Conservation (phyloP, 352 stramenopile species). For the Saprolegnia diclina region DNA sequence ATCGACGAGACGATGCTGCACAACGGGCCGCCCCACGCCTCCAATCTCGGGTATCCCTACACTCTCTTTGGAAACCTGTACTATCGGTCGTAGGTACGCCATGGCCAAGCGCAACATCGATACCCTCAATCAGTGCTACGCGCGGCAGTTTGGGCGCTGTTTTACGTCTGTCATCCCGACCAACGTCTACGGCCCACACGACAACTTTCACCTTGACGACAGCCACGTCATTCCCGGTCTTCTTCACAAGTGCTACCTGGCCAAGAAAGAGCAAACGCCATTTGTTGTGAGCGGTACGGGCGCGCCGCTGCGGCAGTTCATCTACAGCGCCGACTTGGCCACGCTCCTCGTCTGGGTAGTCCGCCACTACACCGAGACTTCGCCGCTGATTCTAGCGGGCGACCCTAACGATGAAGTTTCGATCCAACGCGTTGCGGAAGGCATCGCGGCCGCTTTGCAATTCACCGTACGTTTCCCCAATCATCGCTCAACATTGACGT, state of each 20-base stretch:
- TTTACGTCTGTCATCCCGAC: conserved; percentile 99
- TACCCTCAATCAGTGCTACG: conserved; percentile 95
- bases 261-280: conserved; percentile 83
- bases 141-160: conserved; percentile 93
- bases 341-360: conserved; percentile 88
- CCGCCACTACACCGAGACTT: conserved; percentile 71
- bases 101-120: conserved; percentile 99
- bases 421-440: conserved; percentile 90
- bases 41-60: conserved; percentile 92
- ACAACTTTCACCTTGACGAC: conserved; percentile 97
- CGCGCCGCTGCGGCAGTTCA: conserved; percentile 95
- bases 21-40: conserved; percentile 67
- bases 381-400: conserved; percentile 95
- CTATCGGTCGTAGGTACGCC: conserved; percentile 40
- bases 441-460: conserved; percentile 71
- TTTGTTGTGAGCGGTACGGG: conserved; percentile 96
- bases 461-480: conserved; percentile 51
- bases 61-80: neutral
- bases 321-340: conserved; percentile 94
- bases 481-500: conserved; percentile 41
- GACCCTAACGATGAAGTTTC: conserved; percentile 92
- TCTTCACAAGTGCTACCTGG: conserved; percentile 98
- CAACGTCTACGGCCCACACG: conserved; percentile 98
- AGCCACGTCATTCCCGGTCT: conserved; percentile 97
- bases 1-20: conserved; percentile 98